Evolutionary conservation across 805 yeast genomes (phyloP).

Genomic region (Barnettozyma salicaria): DNA sequence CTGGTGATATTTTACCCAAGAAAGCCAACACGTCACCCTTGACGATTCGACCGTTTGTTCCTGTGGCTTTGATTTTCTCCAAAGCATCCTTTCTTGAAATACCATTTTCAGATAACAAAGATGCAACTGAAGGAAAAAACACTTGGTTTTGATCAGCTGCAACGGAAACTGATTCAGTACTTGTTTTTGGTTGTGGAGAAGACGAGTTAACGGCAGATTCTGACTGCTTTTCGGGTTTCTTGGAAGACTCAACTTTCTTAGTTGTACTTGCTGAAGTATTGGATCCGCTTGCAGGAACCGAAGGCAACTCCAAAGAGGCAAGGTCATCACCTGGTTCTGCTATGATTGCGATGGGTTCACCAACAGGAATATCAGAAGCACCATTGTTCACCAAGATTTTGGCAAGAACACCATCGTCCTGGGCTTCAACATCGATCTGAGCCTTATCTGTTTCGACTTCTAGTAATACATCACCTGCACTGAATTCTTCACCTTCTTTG

Average conservation of each 20-base stretch:
- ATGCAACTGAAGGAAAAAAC: constrained; percentile 72
- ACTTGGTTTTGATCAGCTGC: constrained; percentile 63
- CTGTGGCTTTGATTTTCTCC: constrained; percentile 70
- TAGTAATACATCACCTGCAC: constrained; percentile 75
- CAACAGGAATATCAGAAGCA: constrained; percentile 74
- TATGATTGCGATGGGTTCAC: constrained; percentile 79
- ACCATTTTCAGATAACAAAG: constrained; percentile 52
- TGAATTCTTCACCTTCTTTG: constrained; percentile 66
- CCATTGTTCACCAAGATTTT: constrained; percentile 68
- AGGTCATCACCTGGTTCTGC: constrained; percentile 90
- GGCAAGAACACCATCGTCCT: constrained; percentile 86
- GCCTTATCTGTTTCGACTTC: constrained; percentile 89
- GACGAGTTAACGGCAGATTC: constrained; percentile 14
- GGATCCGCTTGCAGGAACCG: constrained; percentile 18
- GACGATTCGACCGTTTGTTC: constrained; percentile 81
- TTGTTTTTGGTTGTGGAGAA: constrained; percentile 12
- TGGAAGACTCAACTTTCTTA: neutral
- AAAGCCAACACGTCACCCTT: constrained; percentile 89
- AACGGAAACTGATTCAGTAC: constrained; percentile 17
- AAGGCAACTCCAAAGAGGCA: constrained; percentile 53
- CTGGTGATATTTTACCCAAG: constrained; percentile 63
- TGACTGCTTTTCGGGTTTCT: constrained; percentile 7
- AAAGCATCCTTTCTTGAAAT: constrained; percentile 70
- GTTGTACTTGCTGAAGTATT: constrained; percentile 11
- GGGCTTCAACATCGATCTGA: constrained; percentile 78